Evolutionary conservation across 2,329 filamentous ascomycete genomes (phyloP).

Genomic region (Penicillium carneum): DNA sequence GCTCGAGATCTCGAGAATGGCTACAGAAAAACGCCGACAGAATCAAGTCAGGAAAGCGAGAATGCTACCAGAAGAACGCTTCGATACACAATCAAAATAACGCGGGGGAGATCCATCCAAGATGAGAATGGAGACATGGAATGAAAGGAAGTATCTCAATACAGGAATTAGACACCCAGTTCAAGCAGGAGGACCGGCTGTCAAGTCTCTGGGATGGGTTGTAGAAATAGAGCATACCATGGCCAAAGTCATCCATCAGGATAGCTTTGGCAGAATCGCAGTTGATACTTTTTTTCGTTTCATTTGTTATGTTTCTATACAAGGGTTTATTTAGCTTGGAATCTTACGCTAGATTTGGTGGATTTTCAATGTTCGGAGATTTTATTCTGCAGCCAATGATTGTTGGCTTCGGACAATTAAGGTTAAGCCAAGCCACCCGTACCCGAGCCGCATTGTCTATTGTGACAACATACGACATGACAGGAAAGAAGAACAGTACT

Average conservation of each 20-base stretch:
- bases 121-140: no score
- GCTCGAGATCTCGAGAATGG: background rate
- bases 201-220: background rate
- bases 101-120: no score
- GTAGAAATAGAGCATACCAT: background rate
- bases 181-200: background rate
- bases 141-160: background rate
- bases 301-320: background rate
- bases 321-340: background rate
- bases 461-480: background rate
- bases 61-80: background rate
- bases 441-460: background rate
- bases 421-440: slow-evolving; percentile 9
- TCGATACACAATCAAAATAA: no score
- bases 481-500: background rate
- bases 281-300: no score
- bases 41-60: accelerated
- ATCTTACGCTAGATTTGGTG: background rate
- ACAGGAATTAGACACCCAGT: accelerated
- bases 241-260: background rate
- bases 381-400: background rate
- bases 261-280: no score
- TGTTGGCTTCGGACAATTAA: slow-evolving; percentile 1
- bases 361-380: background rate
- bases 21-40: background rate